Percentiles rank a stretch among this genome's conserved stretches.
Conservation (phyloP, 2,329 filamentous ascomycete species). For the Calycina marina region DNA sequence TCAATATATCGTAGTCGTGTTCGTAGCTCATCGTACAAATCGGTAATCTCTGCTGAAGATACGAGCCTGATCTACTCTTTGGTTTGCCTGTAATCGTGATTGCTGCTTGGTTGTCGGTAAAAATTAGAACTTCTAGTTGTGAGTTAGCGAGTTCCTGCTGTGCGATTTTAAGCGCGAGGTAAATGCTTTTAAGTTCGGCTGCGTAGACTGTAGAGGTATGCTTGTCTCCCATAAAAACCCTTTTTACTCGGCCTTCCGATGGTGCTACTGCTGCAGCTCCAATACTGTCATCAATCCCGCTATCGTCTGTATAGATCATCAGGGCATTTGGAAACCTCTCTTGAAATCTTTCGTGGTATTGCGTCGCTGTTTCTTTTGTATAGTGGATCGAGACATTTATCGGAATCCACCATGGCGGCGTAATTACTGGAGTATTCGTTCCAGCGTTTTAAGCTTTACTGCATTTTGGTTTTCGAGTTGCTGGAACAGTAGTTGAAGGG, state of each 20-base stretch:
- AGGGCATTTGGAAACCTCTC: background rate
- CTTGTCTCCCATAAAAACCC: background rate
- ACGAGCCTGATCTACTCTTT: no score
- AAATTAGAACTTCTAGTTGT: background rate
- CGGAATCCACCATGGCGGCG: conserved; percentile 1
- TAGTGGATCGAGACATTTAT: conserved; percentile 1
- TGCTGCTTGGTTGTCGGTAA: background rate
- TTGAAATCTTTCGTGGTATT: background rate
- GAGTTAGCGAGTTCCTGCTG: background rate
- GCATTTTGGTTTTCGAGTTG: background rate
- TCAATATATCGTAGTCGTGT: no score
- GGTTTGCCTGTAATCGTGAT: no score
- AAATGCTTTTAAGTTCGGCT: no score
- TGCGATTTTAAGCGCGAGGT: no score
- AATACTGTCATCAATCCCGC: background rate
- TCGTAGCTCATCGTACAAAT: background rate
- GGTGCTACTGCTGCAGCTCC: background rate
- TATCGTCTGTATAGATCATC: conserved; percentile 1
- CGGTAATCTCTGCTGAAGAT: background rate
- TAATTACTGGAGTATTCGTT: background rate
- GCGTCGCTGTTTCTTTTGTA: conserved; percentile 1
- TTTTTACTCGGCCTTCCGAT: background rate
- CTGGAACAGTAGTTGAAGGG: background rate
- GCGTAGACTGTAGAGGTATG: background rate
- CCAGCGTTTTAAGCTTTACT: conserved; percentile 1